These are phyloP conservation scores for Triangularia setosa DNA, from an alignment of 2,329 filamentous ascomycete genomes.

Conservation along the genomic window DNA sequence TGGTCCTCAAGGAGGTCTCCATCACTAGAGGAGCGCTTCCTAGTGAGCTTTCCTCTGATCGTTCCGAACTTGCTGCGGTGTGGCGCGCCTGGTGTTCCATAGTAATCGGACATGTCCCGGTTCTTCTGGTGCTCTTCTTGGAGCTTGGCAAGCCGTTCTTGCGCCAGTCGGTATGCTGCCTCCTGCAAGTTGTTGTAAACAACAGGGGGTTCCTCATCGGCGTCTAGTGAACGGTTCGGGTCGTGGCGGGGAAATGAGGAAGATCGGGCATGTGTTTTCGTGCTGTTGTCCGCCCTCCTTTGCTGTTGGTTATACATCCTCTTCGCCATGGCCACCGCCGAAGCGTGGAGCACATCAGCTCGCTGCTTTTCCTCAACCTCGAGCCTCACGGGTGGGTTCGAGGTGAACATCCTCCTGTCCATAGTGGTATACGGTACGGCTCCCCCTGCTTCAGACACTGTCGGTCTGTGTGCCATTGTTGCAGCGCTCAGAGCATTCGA, in stretches of 20 bases:
- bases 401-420: slow-evolving; percentile 72
- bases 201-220: slow-evolving; percentile 41
- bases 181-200: slow-evolving; percentile 69
- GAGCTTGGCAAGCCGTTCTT: slow-evolving; percentile 77
- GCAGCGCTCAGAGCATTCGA: slow-evolving; percentile 71
- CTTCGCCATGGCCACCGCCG: slow-evolving; percentile 84
- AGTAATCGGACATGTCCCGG: slow-evolving; percentile 70
- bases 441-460: slow-evolving; percentile 48
- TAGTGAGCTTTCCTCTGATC: slow-evolving; percentile 49
- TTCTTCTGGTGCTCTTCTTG: slow-evolving; percentile 64
- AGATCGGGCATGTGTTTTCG: slow-evolving; percentile 35
- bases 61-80: slow-evolving; percentile 42
- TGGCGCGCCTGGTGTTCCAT: slow-evolving; percentile 47
- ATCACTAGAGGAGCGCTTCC: slow-evolving; percentile 65
- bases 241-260: slow-evolving; percentile 22
- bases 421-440: slow-evolving; percentile 66
- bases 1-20: slow-evolving; percentile 58
- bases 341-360: slow-evolving; percentile 71
- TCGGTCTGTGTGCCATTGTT: slow-evolving; percentile 58
- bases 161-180: slow-evolving; percentile 78
- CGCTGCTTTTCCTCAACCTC: slow-evolving; percentile 72
- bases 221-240: slow-evolving; percentile 8
- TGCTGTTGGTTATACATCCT: slow-evolving; percentile 76
- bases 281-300: slow-evolving; percentile 53
- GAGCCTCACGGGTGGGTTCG: slow-evolving; percentile 64